phyloP scores from a whole-genome alignment of 1,284 basidiomycete species.

The Melanopsichium pennsylvanicum region DNA sequence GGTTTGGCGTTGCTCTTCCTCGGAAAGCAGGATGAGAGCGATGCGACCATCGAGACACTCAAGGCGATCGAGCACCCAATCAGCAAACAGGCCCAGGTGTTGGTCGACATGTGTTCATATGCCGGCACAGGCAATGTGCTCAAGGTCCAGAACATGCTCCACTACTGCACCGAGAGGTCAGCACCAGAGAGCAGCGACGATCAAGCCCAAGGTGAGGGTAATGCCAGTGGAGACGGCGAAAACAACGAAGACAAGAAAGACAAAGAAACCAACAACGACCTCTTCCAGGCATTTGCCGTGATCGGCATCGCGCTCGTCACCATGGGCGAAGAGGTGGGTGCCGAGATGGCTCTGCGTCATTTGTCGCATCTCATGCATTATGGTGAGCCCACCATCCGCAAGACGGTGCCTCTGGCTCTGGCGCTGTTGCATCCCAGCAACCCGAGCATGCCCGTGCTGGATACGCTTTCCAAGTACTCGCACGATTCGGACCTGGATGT shows the following conservation, averaged over 20 bases:
- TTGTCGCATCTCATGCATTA: conserved; percentile 81
- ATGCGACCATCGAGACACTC: conserved; percentile 92
- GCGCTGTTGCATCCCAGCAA: conserved; percentile 94
- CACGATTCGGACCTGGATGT: conserved; percentile 97
- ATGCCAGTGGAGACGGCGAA: conserved; percentile 31
- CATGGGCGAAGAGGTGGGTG: conserved; percentile 98
- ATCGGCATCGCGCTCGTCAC: conserved; percentile 92
- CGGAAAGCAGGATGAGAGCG: conserved; percentile 73
- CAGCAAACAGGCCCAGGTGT: conserved; percentile 86
- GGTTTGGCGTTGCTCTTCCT: conserved; percentile 91
- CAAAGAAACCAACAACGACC: conserved; percentile 75
- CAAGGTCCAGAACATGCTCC: conserved; percentile 90
- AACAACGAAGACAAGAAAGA: conserved; percentile 59
- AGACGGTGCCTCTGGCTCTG: conserved; percentile 92
- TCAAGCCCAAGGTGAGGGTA: conserved; percentile 51
- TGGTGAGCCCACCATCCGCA: conserved; percentile 90
- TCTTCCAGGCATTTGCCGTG: conserved; percentile 91
- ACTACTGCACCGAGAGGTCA: conserved; percentile 91
- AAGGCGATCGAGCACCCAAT: conserved; percentile 94
- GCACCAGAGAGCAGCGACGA: conserved; percentile 68
- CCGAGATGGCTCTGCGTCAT: conserved; percentile 76
- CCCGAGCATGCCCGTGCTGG: conserved; percentile 92
- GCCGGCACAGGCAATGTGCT: conserved; percentile 96
- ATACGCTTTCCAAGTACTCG: conserved; percentile 98
- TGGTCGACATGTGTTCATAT: conserved; percentile 93